Percentiles rank a stretch among this genome's conserved stretches.
Conservation (phyloP, 2,329 filamentous ascomycete species). For the Ophiobolus disseminans region DNA sequence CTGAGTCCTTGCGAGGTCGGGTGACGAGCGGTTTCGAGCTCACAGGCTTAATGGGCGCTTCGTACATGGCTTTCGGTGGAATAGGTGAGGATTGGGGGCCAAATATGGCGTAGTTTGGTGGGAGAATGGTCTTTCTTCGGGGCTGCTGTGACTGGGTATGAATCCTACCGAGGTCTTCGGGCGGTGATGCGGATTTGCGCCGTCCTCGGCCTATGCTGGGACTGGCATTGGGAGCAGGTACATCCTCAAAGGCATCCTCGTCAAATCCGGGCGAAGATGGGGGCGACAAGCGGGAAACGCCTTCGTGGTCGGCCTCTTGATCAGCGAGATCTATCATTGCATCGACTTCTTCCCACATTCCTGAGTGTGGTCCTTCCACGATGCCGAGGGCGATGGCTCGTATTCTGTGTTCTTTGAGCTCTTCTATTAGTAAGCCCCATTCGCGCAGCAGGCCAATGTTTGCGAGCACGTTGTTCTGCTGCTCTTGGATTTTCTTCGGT, state of each 20-base stretch:
- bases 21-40: slow-evolving; percentile 38
- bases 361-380: slow-evolving; percentile 64
- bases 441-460: slow-evolving; percentile 86
- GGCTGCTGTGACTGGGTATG: slow-evolving; percentile 28
- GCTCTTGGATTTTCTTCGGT: slow-evolving; percentile 79
- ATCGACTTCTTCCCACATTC: slow-evolving; percentile 80
- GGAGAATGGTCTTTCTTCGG: slow-evolving; percentile 46
- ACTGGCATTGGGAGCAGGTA: slow-evolving; percentile 48
- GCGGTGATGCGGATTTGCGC: slow-evolving; percentile 40
- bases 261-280: slow-evolving; percentile 66
- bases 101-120: slow-evolving; percentile 46
- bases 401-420: slow-evolving; percentile 77
- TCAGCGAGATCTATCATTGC: slow-evolving; percentile 86
- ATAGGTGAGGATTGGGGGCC: slow-evolving; percentile 42
- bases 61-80: slow-evolving; percentile 32
- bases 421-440: slow-evolving; percentile 80
- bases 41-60: slow-evolving; percentile 37
- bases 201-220: slow-evolving; percentile 38
- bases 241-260: slow-evolving; percentile 64
- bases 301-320: slow-evolving; percentile 67
- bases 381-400: slow-evolving; percentile 73
- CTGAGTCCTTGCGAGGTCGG: slow-evolving; percentile 62
- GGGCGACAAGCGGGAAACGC: slow-evolving; percentile 58
- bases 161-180: slow-evolving; percentile 33
- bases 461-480: slow-evolving; percentile 80